A percentile compares a stretch with the other conserved stretches of the same genome.
These are phyloP conservation scores for Trichoderma endophyticum DNA, from an alignment of 2,329 filamentous ascomycete genomes.

Conservation along the genomic window DNA sequence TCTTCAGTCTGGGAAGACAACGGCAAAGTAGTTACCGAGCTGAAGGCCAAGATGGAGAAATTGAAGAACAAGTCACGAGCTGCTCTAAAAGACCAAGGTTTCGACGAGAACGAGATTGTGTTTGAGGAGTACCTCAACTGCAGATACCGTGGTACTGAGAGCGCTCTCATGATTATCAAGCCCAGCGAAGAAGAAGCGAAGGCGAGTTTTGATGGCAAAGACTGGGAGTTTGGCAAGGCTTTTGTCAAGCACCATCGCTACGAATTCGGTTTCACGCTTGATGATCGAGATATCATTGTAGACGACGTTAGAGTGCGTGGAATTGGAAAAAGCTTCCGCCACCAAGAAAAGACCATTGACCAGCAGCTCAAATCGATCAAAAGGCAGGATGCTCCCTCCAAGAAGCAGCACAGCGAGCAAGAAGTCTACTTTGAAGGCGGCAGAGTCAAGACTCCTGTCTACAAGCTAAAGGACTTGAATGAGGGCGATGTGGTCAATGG, in stretches of 20 bases:
- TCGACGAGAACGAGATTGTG: slow-evolving; percentile 67
- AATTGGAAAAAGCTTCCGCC: slow-evolving; percentile 83
- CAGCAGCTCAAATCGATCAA: slow-evolving; percentile 72
- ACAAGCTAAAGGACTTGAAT: slow-evolving; percentile 71
- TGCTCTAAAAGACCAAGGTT: slow-evolving; percentile 73
- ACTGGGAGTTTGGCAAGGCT: slow-evolving; percentile 79
- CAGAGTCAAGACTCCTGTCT: slow-evolving; percentile 73
- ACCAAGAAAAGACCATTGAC: slow-evolving; percentile 77
- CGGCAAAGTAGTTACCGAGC: slow-evolving; percentile 55
- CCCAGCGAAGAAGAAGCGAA: slow-evolving; percentile 61
- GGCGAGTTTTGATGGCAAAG: slow-evolving; percentile 58
- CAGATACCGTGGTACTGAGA: slow-evolving; percentile 87
- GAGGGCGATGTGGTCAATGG: slow-evolving; percentile 72
- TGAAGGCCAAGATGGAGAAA: slow-evolving; percentile 72
- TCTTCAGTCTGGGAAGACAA: slow-evolving; percentile 60
- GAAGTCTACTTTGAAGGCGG: slow-evolving; percentile 84
- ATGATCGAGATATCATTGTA: slow-evolving; percentile 81
- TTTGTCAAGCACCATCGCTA: slow-evolving; percentile 87
- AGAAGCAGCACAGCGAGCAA: slow-evolving; percentile 63
- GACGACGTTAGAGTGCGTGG: slow-evolving; percentile 86
- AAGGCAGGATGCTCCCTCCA: slow-evolving; percentile 51
- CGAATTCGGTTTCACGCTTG: slow-evolving; percentile 87
- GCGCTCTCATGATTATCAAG: slow-evolving; percentile 83
- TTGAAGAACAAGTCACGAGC: slow-evolving; percentile 71
- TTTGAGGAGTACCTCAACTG: slow-evolving; percentile 95